These are phyloP conservation scores for Thielaviopsis euricoi DNA, from an alignment of 2,329 filamentous ascomycete genomes.

Conservation along the genomic window DNA sequence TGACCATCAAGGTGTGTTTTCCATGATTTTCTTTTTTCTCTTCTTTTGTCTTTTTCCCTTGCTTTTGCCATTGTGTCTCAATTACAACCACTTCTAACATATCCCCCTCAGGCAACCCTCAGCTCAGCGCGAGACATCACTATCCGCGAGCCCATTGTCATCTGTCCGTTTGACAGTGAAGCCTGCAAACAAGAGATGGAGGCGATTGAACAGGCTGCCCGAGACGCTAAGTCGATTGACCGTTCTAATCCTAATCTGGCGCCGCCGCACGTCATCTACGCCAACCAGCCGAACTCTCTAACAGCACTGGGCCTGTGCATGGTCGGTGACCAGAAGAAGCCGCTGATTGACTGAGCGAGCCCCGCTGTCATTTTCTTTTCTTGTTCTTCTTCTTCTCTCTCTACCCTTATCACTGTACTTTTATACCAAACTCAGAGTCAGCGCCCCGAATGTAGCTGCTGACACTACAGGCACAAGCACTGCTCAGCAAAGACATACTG, in stretches of 20 bases:
- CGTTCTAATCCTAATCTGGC: slow-evolving; percentile 84
- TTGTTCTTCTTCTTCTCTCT: not conserved
- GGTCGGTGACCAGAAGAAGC: slow-evolving; percentile 48
- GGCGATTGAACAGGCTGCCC: slow-evolving; percentile 87
- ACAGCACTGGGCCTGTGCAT: slow-evolving; percentile 45
- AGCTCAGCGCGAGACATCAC: slow-evolving; percentile 76
- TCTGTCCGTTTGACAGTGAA: slow-evolving; percentile 88
- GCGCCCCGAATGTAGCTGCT: not conserved
- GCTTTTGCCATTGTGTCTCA: no score
- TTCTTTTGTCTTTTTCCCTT: not conserved
- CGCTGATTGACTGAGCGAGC: slow-evolving; percentile 38
- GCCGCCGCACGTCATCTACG: slow-evolving; percentile 67
- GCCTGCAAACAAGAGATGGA: slow-evolving; percentile 98
- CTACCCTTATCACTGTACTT: not conserved
- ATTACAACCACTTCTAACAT: not conserved
- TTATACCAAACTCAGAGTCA: not conserved
- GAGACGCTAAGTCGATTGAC: slow-evolving; percentile 76
- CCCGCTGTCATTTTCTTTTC: not conserved
- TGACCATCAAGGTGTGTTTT: slow-evolving; percentile 67
- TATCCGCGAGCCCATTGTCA: slow-evolving; percentile 82
- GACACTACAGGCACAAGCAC: not conserved
- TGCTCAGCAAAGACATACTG: no score
- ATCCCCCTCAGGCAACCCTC: slow-evolving; percentile 26
- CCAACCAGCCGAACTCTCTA: slow-evolving; percentile 52
- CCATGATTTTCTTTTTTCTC: not conserved